Evolutionary conservation across 2,329 filamentous ascomycete species (phyloP).

Genomic region (Microcera coccophila): DNA sequence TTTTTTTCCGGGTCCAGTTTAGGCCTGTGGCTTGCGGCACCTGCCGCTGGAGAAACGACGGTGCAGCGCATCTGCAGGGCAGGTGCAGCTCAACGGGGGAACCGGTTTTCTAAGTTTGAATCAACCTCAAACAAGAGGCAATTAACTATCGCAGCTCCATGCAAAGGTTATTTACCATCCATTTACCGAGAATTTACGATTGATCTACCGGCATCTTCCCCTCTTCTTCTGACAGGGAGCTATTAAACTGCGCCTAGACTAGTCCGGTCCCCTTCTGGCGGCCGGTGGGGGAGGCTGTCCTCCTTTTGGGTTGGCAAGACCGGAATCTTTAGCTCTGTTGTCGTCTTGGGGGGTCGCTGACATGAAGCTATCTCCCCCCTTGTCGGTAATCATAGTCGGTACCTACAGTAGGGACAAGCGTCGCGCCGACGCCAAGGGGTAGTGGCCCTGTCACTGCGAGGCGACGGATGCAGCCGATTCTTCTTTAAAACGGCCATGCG

Average conservation of each 20-base stretch:
- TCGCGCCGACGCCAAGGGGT: neutral
- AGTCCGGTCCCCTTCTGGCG: slow-evolving; percentile 2
- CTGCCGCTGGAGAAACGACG: no score
- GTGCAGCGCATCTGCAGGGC: no score
- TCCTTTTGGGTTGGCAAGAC: slow-evolving; percentile 17
- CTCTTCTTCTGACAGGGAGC: no score
- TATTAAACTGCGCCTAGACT: neutral
- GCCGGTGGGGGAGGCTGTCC: slow-evolving; percentile 14
- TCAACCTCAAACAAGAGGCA: no score
- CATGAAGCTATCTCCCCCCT: neutral
- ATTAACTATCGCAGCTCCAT: neutral
- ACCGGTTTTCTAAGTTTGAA: no score
- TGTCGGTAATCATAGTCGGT: neutral
- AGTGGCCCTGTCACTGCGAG: neutral
- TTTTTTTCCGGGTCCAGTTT: neutral
- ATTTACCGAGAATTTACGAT: no score
- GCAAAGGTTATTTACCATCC: neutral
- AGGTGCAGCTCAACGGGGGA: no score
- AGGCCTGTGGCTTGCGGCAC: neutral
- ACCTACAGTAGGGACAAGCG: neutral
- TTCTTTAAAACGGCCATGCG: neutral
- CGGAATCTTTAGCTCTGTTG: neutral
- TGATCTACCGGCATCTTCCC: no score
- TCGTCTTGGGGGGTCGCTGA: no score
- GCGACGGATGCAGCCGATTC: neutral